phyloP scores from a whole-genome alignment of 441 rosid genomes.

The Corymbia citriodora region DNA sequence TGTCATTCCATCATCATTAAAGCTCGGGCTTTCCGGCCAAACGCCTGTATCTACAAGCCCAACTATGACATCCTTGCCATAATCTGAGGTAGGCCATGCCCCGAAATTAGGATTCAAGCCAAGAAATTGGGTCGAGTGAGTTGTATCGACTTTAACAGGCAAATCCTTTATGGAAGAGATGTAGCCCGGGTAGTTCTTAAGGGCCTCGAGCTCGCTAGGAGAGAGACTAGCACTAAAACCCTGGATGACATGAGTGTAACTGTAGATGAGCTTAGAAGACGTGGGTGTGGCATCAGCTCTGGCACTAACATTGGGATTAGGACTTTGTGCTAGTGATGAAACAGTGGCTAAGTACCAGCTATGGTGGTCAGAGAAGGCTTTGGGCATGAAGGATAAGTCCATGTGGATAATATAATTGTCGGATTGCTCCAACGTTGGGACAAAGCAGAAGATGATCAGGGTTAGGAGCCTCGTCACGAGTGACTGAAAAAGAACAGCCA shows the following conservation, averaged over 20 bases:
- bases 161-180: conserved; percentile 31
- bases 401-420: conserved; percentile 48
- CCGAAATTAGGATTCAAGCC: not conserved
- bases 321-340: conserved; percentile 12
- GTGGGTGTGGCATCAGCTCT: not conserved
- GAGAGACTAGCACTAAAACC: conserved; percentile 55
- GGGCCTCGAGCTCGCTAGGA: conserved; percentile 28
- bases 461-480: not conserved
- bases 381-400: conserved; percentile 49
- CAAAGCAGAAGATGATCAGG: not conserved
- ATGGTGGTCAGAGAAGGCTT: conserved; percentile 31
- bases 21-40: not conserved
- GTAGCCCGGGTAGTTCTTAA: conserved; percentile 39
- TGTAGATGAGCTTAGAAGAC: conserved; percentile 29
- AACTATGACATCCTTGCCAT: not conserved
- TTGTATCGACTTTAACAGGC: conserved; percentile 7
- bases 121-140: not conserved
- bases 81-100: not conserved
- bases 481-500: not conserved
- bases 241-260: conserved; percentile 37
- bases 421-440: conserved; percentile 8
- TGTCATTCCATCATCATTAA: not conserved
- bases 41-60: not conserved
- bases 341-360: conserved; percentile 42
- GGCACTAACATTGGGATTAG: not conserved